Percentiles rank a stretch among this genome's conserved stretches.
phyloP scores from a whole-genome alignment of 176 grass and related monocot genomes.

The Thalia dealbata region DNA sequence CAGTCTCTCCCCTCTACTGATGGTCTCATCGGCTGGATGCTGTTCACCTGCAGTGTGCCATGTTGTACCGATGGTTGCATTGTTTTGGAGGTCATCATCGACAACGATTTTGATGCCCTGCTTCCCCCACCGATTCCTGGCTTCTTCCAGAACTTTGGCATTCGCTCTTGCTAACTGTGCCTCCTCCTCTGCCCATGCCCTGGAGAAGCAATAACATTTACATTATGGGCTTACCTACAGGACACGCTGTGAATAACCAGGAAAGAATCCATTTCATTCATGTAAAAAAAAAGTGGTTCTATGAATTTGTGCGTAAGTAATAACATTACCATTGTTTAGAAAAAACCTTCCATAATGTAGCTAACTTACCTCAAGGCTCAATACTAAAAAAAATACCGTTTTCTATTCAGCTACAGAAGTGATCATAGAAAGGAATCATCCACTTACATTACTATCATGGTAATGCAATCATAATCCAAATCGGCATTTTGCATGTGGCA shows the following conservation, averaged over 20 bases:
- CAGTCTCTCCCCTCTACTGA: constrained; percentile 33
- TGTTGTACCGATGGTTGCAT: constrained; percentile 50
- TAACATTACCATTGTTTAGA: not conserved
- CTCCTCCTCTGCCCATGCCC: constrained; percentile 94
- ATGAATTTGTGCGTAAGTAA: not conserved
- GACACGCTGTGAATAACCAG: not conserved
- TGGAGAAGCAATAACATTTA: constrained; percentile 27
- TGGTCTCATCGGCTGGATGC: constrained; percentile 34
- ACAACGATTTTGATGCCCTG: constrained; percentile 81
- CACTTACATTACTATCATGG: not conserved
- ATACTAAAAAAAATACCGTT: not conserved
- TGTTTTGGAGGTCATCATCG: constrained; percentile 52
- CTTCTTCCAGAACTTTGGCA: constrained; percentile 60
- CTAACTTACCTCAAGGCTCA: not conserved
- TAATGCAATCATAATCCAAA: not conserved
- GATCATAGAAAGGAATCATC: not conserved
- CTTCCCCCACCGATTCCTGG: constrained; percentile 60
- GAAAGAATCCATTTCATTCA: not conserved
- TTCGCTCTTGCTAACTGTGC: constrained; percentile 85
- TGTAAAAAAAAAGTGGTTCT: not conserved
- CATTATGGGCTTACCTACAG: not conserved
- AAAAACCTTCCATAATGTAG: not conserved
- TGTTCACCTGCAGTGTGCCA: constrained; percentile 64
- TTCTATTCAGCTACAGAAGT: no score
- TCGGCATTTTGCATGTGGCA: not conserved